Conservation (phyloP, 2,329 filamentous ascomycete genomes). For the Penicillium griseofulvum region DNA sequence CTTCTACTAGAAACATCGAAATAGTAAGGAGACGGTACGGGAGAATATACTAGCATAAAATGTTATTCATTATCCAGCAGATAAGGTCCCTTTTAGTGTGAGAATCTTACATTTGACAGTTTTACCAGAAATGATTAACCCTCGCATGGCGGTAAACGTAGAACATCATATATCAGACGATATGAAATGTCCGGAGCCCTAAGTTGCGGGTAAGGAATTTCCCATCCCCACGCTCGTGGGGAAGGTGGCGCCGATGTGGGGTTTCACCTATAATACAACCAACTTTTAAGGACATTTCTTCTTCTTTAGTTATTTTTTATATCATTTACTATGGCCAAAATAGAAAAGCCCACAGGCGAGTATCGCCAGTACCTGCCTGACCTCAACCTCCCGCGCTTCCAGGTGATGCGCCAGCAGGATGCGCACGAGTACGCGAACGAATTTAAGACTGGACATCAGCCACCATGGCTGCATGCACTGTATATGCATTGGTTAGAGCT, state of each 20-base stretch:
- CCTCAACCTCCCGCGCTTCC: conserved; percentile 60
- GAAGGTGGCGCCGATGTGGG: conserved; percentile 18
- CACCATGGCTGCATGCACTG: conserved; percentile 65
- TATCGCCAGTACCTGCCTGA: conserved; percentile 64
- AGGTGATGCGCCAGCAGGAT: conserved; percentile 61
- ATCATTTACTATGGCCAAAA: conserved; percentile 3
- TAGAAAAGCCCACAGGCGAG: conserved; percentile 30
- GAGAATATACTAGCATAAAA: too few relatives aligned
- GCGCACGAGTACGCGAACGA: conserved; percentile 60
- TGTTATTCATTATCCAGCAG: too few relatives aligned
- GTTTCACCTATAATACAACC: conserved; percentile 19
- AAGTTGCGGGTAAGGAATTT: conserved; percentile 20
- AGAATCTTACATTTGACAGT: too few relatives aligned
- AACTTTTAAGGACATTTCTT: not conserved
- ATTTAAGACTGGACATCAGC: conserved; percentile 58
- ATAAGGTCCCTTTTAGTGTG: too few relatives aligned
- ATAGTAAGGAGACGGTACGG: too few relatives aligned
- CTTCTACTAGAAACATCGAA: not conserved
- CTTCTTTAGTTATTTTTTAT: not conserved
- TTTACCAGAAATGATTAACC: too few relatives aligned
- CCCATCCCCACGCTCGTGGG: conserved; percentile 24
- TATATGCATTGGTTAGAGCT: conserved; percentile 60
- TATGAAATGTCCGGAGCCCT: not conserved
- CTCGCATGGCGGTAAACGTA: too few relatives aligned
- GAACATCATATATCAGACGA: too few relatives aligned